phyloP scores from a whole-genome alignment of 1,284 basidiomycete species.

The Coniferiporia sulphurascens region DNA sequence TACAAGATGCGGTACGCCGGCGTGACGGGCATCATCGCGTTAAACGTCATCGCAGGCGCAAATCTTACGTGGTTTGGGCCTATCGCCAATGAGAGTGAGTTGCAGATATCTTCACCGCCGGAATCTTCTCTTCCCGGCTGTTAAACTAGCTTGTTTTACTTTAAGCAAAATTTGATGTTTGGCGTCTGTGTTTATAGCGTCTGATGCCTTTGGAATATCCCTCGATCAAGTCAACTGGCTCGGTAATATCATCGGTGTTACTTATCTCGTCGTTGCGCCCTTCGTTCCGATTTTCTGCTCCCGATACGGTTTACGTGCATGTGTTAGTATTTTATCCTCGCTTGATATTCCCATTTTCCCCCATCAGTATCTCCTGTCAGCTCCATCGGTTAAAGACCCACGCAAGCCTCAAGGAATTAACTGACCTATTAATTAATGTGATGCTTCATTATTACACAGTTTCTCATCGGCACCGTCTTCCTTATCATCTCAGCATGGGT shows the following conservation, averaged over 20 bases:
- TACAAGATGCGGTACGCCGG: constrained; percentile 67
- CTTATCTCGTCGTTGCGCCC: constrained; percentile 59
- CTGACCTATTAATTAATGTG: no score
- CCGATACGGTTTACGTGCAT: constrained; percentile 54
- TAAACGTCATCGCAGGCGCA: constrained; percentile 61
- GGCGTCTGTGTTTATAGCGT: constrained; percentile 36
- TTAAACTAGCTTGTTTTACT: background rate
- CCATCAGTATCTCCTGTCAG: background rate
- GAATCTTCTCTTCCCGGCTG: background rate
- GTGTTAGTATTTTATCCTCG: constrained; percentile 37
- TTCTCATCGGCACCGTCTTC: constrained; percentile 45
- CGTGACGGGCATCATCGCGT: constrained; percentile 53
- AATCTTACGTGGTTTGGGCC: constrained; percentile 73
- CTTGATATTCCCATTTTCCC: background rate
- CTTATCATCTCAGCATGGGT: constrained; percentile 67
- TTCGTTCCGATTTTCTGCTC: constrained; percentile 50
- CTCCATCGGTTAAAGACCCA: background rate
- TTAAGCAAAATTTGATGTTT: background rate
- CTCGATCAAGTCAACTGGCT: constrained; percentile 73
- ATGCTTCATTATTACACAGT: constrained; percentile 30
- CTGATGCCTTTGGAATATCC: constrained; percentile 54
- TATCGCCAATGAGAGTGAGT: constrained; percentile 59
- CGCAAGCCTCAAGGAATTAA: background rate
- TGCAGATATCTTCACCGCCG: background rate
- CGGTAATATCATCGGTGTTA: constrained; percentile 56